Evolutionary conservation across 2,329 filamentous ascomycete genomes (phyloP).

Genomic region (Xylaria hypoxylon): DNA sequence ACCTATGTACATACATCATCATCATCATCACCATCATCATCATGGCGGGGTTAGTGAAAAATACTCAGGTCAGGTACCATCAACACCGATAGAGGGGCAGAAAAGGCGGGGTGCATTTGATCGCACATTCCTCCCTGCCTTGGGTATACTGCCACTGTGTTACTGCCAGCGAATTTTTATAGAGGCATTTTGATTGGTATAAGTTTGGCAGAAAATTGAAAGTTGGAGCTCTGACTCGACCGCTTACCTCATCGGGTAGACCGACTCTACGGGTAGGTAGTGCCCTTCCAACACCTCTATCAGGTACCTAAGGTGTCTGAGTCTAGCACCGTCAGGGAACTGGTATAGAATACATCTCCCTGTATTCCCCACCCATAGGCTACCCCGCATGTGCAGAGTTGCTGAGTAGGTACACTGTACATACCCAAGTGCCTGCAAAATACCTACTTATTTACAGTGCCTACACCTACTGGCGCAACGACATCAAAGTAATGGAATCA

Average conservation of each 20-base stretch:
- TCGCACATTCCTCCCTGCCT: conserved; percentile 20
- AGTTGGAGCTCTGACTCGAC: conserved; percentile 3
- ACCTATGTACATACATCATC: not conserved
- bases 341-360: not conserved
- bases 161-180: not conserved
- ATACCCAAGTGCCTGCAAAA: not conserved
- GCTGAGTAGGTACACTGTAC: not conserved
- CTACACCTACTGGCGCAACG: too few relatives aligned
- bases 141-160: not conserved
- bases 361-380: too few relatives aligned
- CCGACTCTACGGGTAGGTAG: conserved; percentile 32
- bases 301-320: not conserved
- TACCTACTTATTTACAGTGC: too few relatives aligned
- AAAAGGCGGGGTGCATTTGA: conserved; percentile 37
- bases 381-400: too few relatives aligned
- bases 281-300: not conserved
- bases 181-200: not conserved
- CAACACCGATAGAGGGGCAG: conserved; percentile 27
- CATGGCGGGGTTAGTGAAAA: conserved; percentile 16
- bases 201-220: conserved; percentile 6
- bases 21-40: conserved; percentile 3
- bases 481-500: too few relatives aligned
- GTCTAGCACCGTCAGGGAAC: not conserved
- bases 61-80: not conserved
- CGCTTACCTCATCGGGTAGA: conserved; percentile 30